These are phyloP conservation scores for Pestalotiopsis sp. DNA, from an alignment of 2,329 filamentous ascomycete species.

Conservation along the genomic window DNA sequence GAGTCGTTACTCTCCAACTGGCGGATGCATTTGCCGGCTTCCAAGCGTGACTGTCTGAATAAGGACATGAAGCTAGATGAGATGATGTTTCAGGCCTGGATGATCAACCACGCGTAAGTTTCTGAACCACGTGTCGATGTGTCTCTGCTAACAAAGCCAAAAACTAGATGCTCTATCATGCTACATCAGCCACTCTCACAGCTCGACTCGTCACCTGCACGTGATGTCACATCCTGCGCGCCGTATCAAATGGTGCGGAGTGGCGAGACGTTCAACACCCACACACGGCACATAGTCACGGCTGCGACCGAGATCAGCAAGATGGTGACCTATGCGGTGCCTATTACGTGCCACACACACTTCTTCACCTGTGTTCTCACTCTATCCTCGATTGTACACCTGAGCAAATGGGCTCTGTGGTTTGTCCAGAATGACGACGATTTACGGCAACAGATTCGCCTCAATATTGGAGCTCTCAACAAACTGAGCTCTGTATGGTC, in stretches of 20 bases:
- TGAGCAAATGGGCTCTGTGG: constrained; percentile 75
- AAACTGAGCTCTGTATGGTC: constrained; percentile 72
- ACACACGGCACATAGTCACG: constrained; percentile 80
- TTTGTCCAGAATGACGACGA: constrained; percentile 66
- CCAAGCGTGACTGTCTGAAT: constrained; percentile 71
- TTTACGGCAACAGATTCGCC: constrained; percentile 73
- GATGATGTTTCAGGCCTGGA: constrained; percentile 89
- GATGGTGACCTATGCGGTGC: constrained; percentile 73
- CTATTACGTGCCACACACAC: constrained; percentile 74
- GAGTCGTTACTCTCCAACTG: constrained; percentile 69
- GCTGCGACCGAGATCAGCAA: constrained; percentile 78
- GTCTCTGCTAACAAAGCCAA: neutral
- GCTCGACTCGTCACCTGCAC: constrained; percentile 64
- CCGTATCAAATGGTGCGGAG: constrained; percentile 56
- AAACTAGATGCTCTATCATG: constrained; percentile 64
- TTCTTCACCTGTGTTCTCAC: constrained; percentile 84
- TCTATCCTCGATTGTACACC: constrained; percentile 77
- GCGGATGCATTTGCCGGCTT: constrained; percentile 75
- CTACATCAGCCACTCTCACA: constrained; percentile 81
- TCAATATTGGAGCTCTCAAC: constrained; percentile 78
- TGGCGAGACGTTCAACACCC: constrained; percentile 60
- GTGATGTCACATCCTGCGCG: constrained; percentile 67
- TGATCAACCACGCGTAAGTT: constrained; percentile 67
- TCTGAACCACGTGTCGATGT: neutral
- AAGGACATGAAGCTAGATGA: constrained; percentile 77